Conservation (phyloP, 257 asterid genomes). For the Henckelia pumila region DNA sequence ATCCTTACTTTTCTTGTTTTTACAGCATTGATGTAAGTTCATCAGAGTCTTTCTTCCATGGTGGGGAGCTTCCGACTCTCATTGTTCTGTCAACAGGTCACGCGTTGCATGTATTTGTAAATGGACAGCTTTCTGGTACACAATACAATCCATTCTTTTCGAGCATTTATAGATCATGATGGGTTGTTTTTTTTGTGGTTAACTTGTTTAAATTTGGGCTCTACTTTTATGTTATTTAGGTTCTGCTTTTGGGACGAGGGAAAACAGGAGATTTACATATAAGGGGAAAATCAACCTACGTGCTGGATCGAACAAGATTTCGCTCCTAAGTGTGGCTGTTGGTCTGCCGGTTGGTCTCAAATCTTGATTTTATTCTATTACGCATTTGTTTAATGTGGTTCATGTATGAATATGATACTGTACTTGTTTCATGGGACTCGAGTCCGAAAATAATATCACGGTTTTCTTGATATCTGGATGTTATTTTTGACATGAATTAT, state of each 20-base stretch:
- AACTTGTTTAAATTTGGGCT: neutral
- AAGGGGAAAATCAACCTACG: slow-evolving; percentile 57
- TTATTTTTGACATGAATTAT: neutral
- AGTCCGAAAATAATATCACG: neutral
- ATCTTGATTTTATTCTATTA: neutral
- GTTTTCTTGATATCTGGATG: neutral
- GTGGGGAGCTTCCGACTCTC: slow-evolving; percentile 78
- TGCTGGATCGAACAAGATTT: slow-evolving; percentile 69
- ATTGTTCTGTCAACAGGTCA: slow-evolving; percentile 77
- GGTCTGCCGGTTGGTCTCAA: slow-evolving; percentile 79
- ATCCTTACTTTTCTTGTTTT: neutral
- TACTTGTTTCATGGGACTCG: neutral
- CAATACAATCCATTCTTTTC: neutral
- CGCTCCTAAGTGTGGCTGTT: slow-evolving; percentile 88
- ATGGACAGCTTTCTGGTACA: slow-evolving; percentile 94
- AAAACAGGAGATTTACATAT: slow-evolving; percentile 55
- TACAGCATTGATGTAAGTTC: slow-evolving; percentile 71
- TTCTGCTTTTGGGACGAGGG: slow-evolving; percentile 83
- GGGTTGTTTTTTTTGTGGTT: slow-evolving; percentile 18
- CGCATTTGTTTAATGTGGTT: neutral
- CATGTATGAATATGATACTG: neutral
- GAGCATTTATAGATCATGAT: neutral
- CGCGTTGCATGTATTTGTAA: slow-evolving; percentile 76
- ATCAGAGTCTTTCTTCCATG: slow-evolving; percentile 71
- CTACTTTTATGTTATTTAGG: slow-evolving; percentile 36